Evolutionary conservation across 1,284 basidiomycete genomes (phyloP).

Genomic region (Ustilago hordei): DNA sequence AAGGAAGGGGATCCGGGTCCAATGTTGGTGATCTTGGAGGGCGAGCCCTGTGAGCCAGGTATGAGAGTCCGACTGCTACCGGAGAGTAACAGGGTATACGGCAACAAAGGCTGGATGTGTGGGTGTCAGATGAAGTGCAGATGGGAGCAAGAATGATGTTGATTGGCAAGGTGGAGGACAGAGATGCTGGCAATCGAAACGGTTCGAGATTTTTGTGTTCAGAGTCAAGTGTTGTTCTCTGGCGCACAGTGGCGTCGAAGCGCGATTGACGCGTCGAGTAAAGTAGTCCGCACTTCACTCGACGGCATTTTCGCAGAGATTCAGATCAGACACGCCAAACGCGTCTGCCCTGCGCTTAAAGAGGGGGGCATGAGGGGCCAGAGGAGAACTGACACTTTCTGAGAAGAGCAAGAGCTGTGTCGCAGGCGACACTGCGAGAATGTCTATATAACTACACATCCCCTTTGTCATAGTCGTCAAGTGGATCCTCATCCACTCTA

Average conservation of each 20-base stretch:
- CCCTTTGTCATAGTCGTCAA: too few relatives aligned
- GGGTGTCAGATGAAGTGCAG: background rate
- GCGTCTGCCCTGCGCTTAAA: too few relatives aligned
- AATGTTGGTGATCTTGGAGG: background rate
- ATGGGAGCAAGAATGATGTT: background rate
- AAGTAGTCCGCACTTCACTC: background rate
- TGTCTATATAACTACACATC: too few relatives aligned
- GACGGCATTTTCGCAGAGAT: too few relatives aligned
- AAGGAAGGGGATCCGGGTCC: background rate
- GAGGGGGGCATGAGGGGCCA: too few relatives aligned
- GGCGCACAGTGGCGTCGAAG: conserved; percentile 18
- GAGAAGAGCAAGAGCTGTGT: too few relatives aligned
- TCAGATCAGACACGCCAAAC: too few relatives aligned
- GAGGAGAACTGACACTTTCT: too few relatives aligned
- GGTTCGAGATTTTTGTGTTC: background rate
- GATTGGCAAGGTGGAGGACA: conserved; percentile 6
- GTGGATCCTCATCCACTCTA: too few relatives aligned
- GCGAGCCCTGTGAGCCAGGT: background rate
- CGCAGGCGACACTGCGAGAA: too few relatives aligned
- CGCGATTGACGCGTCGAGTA: conserved; percentile 42
- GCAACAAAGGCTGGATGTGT: background rate
- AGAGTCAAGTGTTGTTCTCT: conserved; percentile 35
- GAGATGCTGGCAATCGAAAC: background rate
- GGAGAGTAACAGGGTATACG: background rate
- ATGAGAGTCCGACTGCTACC: background rate